A percentile compares a stretch with the other conserved stretches of the same genome.
phyloP scores from a whole-genome alignment of 202 grass and related monocot genomes.

The Panicum hallii region DNA sequence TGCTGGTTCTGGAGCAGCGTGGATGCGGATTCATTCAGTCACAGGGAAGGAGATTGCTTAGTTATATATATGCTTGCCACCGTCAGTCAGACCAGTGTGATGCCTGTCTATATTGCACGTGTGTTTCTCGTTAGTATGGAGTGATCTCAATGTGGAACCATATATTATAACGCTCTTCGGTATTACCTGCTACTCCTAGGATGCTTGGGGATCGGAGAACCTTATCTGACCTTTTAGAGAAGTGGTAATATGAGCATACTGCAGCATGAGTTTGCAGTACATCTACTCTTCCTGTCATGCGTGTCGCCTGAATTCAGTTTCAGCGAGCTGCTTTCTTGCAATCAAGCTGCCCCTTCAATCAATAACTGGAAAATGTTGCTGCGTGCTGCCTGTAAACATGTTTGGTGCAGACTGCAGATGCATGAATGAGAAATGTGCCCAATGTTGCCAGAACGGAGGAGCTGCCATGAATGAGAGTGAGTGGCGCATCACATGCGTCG shows the following conservation, averaged over 20 bases:
- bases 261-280: slow-evolving; percentile 30
- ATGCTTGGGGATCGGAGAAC: not conserved
- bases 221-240: not conserved
- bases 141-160: not conserved
- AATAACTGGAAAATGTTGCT: not conserved
- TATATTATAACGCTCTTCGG: not conserved
- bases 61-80: not conserved
- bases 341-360: not conserved
- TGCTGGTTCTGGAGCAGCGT: not conserved
- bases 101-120: slow-evolving; percentile 24
- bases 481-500: not conserved
- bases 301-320: slow-evolving; percentile 8
- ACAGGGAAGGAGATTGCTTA: not conserved
- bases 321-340: not conserved
- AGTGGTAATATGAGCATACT: not conserved
- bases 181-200: not conserved
- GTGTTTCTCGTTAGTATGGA: not conserved
- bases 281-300: not conserved
- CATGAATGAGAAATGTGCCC: not conserved
- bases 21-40: not conserved
- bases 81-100: slow-evolving; percentile 5
- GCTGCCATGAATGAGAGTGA: not conserved
- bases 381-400: not conserved
- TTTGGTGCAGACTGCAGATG: slow-evolving; percentile 1
- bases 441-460: not conserved